Evolutionary conservation across 169 alveolate genomes (phyloP).

Genomic region (Cryptosporidium meleagridis): DNA sequence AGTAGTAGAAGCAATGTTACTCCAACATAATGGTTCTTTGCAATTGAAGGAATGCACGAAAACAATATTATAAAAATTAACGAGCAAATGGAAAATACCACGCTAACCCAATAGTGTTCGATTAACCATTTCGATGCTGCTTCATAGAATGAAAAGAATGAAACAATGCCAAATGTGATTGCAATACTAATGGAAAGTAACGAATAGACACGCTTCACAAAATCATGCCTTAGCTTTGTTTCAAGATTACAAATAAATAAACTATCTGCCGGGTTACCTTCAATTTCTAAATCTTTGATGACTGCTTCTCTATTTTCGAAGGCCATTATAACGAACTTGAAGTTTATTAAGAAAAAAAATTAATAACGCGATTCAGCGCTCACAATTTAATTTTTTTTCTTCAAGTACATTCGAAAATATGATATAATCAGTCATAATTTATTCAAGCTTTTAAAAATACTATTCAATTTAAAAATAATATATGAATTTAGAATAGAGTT

Average conservation of each 20-base stretch:
- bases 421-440: too few species aligned
- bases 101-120: constrained; percentile 67
- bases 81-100: constrained; percentile 68
- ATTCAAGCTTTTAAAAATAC: too few species aligned
- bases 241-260: constrained; percentile 17
- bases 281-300: constrained; percentile 13
- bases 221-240: constrained; percentile 82
- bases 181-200: constrained; percentile 82
- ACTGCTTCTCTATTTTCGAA: not conserved
- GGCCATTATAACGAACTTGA: not conserved
- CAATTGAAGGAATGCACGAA: constrained; percentile 74
- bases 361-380: not conserved
- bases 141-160: constrained; percentile 71
- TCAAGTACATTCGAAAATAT: not conserved
- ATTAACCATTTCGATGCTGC: constrained; percentile 73
- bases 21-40: constrained; percentile 73
- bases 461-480: too few species aligned
- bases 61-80: constrained; percentile 73
- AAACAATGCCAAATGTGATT: constrained; percentile 79
- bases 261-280: not conserved
- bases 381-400: not conserved
- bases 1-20: constrained; percentile 21
- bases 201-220: constrained; percentile 85
- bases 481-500: not conserved
- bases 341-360: not conserved